A percentile compares a stretch with the other conserved stretches of the same genome.
Evolutionary conservation across 148 eudicot species (phyloP).

Genomic region (Chenopodium suecicum): DNA sequence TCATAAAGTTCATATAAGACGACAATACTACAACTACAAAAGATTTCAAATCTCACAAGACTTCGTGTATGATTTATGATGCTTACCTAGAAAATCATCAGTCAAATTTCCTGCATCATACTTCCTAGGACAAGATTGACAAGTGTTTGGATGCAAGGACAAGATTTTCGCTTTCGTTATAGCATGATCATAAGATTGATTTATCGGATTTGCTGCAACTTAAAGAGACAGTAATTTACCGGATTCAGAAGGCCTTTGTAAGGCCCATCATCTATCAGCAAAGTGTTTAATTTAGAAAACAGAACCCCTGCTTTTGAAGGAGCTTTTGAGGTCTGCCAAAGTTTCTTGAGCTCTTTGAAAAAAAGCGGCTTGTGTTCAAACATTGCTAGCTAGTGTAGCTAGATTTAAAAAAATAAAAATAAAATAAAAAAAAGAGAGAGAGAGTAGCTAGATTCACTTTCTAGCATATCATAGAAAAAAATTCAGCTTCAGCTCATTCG

Average conservation of each 20-base stretch:
- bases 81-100: constrained; percentile 26
- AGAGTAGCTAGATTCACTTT: no score
- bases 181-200: background rate
- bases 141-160: constrained; percentile 43
- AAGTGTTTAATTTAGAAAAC: constrained; percentile 37
- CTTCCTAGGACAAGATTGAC: constrained; percentile 25
- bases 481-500: constrained; percentile 47
- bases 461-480: constrained; percentile 23
- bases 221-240: constrained; percentile 18
- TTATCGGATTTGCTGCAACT: background rate
- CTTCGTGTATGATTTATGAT: no score
- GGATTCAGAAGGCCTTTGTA: constrained; percentile 41
- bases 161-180: background rate
- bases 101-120: constrained; percentile 20
- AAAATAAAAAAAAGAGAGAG: no score
- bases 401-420: no score
- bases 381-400: no score
- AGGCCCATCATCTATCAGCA: constrained; percentile 45
- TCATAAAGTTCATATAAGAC: no score
- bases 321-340: constrained; percentile 25
- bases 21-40: no score
- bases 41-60: no score
- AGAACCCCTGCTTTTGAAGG: background rate
- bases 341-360: constrained; percentile 35
- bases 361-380: constrained; percentile 32